Base-by-base conservation (phyloP, 257 asterid species). In the Solanum appendiculatum region DNA sequence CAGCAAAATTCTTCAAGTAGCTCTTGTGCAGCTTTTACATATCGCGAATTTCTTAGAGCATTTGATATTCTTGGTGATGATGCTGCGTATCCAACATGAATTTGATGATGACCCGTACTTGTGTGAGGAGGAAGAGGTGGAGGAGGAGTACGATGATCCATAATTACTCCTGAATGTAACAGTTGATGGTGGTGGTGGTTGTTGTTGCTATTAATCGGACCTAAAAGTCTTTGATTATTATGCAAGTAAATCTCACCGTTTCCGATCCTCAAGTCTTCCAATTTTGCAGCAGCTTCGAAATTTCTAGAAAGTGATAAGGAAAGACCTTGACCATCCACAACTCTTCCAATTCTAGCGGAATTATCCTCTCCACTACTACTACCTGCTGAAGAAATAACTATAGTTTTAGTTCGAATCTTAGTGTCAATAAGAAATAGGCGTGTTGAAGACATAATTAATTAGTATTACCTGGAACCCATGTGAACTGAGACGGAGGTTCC, bases 1-100 rank as follows among this genome's bases (percentile, higher is more conserved):
- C 93, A 93, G 92, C 98, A 96, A 42, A 96, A 93, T 82, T 96
- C 98, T 36, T 90, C 93, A 60, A 94, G 63, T 86, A 96, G 85
- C 86, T 94, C 96, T 75, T 94, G 95, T 0, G 94, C 91, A 27
- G 95, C 90, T 87, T 88, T 93, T 86, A 90, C 63, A 77, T 95
- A 95, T 89, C 87, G 46, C 9, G 96, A 92, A 88, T 88, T 92
- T 75, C 93, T 91, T 33, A 93, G 6, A 3, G 69, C 39, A 83
- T 85, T 93, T 73, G 83, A 37, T 4, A 86, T 86, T 82, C 91
- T 92, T 15, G 93, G 63, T 37, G 95, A 90, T 16, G 90, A 36
- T 48, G 85, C 92, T 5, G 92, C 89, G 80, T 80, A 90, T 34
- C 97, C 95, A 33, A 89, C 83, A 86, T 90, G 93, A 82, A 92